These are phyloP conservation scores for Sparassis latifolia DNA, from an alignment of 1,284 basidiomycete genomes.

Conservation along the genomic window DNA sequence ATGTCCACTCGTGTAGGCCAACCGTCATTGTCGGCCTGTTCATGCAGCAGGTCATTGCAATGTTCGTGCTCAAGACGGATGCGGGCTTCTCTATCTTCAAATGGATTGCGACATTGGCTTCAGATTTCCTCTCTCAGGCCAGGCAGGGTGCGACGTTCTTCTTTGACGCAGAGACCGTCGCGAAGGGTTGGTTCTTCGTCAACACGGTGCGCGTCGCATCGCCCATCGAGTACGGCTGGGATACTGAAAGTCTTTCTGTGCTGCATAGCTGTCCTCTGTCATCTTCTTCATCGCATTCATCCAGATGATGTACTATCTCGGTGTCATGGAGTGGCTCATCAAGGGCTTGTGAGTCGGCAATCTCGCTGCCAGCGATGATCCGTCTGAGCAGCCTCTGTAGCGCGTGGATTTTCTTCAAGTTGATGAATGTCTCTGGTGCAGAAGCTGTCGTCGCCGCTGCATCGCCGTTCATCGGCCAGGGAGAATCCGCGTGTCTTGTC, in stretches of 20 bases:
- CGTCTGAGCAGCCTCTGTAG: constrained; percentile 26
- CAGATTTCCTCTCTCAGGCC: constrained; percentile 63
- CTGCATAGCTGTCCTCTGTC: constrained; percentile 56
- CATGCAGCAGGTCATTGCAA: constrained; percentile 75
- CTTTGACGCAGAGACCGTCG: constrained; percentile 57
- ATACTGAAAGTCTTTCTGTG: not conserved
- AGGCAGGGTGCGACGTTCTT: constrained; percentile 70
- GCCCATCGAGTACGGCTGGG: not conserved
- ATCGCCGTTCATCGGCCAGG: constrained; percentile 88
- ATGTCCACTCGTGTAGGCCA: constrained; percentile 40
- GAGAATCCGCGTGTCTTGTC: constrained; percentile 82
- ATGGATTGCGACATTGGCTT: constrained; percentile 73
- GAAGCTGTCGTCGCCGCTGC: constrained; percentile 90
- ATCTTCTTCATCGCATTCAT: constrained; percentile 87
- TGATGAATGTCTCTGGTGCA: constrained; percentile 82
- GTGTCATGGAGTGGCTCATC: constrained; percentile 87
- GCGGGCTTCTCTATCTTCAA: constrained; percentile 79
- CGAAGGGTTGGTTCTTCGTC: constrained; percentile 75
- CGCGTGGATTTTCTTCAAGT: constrained; percentile 90
- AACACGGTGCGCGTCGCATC: constrained; percentile 47
- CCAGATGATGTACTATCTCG: constrained; percentile 82
- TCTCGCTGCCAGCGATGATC: not conserved
- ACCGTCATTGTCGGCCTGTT: constrained; percentile 83
- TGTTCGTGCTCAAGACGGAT: constrained; percentile 78
- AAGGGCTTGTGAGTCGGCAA: constrained; percentile 56